Base-by-base conservation (phyloP, 345 rosid genomes). In the Arabidopsis thaliana region DNA sequence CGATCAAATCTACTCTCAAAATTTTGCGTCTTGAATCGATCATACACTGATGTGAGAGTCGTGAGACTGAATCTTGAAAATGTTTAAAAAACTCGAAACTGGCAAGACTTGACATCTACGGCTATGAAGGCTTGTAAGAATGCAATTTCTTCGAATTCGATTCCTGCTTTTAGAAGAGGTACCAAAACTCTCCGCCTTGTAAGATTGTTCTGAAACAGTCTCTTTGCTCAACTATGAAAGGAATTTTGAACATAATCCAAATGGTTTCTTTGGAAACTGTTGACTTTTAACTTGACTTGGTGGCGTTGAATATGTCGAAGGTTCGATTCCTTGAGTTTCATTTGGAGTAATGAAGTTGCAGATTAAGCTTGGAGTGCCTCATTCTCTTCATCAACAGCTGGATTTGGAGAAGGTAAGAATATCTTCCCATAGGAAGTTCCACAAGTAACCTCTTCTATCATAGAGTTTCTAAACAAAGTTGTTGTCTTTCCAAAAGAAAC, bases 141-240 rank as follows among this genome's bases (percentile, higher is more conserved):
- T 76, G 95, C 97, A n/a, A 91, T 89, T 38, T 85, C 97, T 67
- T 91, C 98, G 14, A 91, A 91, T 80, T 94, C 97, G 5, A 91
- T 94, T 69, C 97, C 97, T 60, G 98, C 97, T 2, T 93, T 93
- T 74, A 87, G 93, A 34, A 86, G 93, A 87, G 96, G 97, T 84
- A 62, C 55, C 37, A 66, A 37, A 74, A 25, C 8, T 23, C 14
- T 56, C 45, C 49, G 59, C 11, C 4, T 45, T 34, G 0, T 42
- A 11, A 7, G 44, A 13, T 2, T 63, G 23, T 10, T 60, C 49
- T 23, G 33, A 36, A 61, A 42, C 14, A 12, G 3, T 28, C 30
- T 59, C 48, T 59, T 59, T 4, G 14, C 42, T 45, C 40, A 38
- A 16, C 13, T 41, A 41, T 40, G 55, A 8, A 24, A 13, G 46